Evolutionary conservation across 2,329 filamentous ascomycete species (phyloP).

Genomic region (Fusarium chlamydosporum): DNA sequence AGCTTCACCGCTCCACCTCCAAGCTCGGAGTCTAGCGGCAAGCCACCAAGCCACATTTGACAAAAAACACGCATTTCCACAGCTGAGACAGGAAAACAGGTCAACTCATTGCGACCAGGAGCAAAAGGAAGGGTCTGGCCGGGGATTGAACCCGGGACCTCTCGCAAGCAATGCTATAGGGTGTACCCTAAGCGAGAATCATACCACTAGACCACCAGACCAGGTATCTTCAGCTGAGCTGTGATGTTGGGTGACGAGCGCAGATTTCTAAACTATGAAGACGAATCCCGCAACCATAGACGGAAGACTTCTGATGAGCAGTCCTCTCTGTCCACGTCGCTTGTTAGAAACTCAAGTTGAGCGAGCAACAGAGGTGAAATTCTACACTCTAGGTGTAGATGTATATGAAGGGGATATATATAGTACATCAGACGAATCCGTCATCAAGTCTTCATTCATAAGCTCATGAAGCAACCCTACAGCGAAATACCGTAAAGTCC

Average conservation of each 20-base stretch:
- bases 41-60: neutral
- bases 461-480: neutral
- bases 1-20: neutral
- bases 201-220: slow-evolving; percentile 76
- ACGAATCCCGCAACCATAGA: fast-evolving
- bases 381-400: neutral
- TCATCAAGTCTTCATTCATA: neutral
- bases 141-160: slow-evolving; percentile 64
- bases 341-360: no score
- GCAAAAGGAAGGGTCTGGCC: slow-evolving; percentile 58
- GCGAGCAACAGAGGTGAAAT: neutral
- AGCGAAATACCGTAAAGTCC: slow-evolving; percentile 62
- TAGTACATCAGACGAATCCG: neutral
- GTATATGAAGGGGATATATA: neutral
- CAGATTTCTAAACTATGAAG: fast-evolving
- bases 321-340: no score
- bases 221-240: slow-evolving; percentile 17
- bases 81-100: neutral
- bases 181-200: slow-evolving; percentile 77
- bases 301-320: no score
- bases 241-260: fast-evolving
- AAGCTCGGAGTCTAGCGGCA: neutral
- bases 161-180: slow-evolving; percentile 58
- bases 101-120: fast-evolving
- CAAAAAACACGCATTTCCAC: slow-evolving; percentile 4